These are phyloP conservation scores for Populus pruinosa DNA, from an alignment of 345 rosid genomes.

Conservation along the genomic window DNA sequence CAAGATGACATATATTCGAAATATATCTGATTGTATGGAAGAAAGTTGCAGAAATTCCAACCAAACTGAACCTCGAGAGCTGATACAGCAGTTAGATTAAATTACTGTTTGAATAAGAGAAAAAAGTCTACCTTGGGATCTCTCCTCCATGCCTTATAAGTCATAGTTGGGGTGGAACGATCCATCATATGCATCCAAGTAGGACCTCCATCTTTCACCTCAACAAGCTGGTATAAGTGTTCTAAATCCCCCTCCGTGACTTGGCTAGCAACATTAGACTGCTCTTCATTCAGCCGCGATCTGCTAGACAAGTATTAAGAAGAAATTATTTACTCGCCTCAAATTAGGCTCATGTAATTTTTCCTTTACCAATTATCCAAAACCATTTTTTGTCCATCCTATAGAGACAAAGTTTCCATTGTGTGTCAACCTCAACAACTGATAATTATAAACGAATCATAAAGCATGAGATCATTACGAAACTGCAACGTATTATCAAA, in stretches of 20 bases:
- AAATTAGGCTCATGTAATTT: neutral
- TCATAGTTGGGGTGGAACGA: constrained; percentile 53
- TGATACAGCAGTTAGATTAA: neutral
- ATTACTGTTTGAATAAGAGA: neutral
- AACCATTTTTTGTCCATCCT: neutral
- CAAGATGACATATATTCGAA: neutral
- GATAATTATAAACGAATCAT: neutral
- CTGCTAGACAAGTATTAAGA: constrained; percentile 26
- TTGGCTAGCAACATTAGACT: constrained; percentile 26
- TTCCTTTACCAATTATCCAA: neutral
- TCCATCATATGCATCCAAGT: constrained; percentile 77
- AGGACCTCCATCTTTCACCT: constrained; percentile 73
- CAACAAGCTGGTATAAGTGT: constrained; percentile 54
- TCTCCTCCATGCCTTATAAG: constrained; percentile 74
- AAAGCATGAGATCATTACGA: too few species aligned
- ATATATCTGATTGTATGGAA: neutral
- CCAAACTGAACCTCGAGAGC: neutral
- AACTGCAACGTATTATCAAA: neutral
- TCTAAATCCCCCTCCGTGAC: constrained; percentile 63
- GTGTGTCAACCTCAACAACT: neutral
- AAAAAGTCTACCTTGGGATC: constrained; percentile 48
- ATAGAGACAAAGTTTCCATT: neutral
- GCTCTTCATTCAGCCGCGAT: constrained; percentile 32
- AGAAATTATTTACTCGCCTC: neutral
- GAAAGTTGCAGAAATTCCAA: neutral